Conservation (phyloP, 108 stramenopile genomes). For the Nannochloropsis salina region DNA sequence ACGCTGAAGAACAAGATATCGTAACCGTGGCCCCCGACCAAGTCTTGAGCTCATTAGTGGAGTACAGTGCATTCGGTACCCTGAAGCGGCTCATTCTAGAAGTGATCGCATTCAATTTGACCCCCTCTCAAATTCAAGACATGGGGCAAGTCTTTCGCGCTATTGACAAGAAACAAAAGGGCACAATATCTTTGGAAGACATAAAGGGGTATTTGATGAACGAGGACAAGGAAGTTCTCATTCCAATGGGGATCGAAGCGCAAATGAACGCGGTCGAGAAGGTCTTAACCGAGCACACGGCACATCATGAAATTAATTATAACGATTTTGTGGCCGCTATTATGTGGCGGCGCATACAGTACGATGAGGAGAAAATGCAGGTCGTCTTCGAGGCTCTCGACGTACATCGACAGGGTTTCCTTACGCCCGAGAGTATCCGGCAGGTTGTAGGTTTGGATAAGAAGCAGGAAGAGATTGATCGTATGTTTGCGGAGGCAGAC, state of each 20-base stretch:
- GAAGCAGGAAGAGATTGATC: conserved; percentile 30
- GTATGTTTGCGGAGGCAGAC: conserved; percentile 41
- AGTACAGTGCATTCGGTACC: conserved; percentile 38
- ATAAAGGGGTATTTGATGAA: conserved; percentile 35
- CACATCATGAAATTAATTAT: conserved; percentile 40
- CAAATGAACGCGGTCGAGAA: conserved; percentile 32
- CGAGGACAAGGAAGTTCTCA: too few species aligned
- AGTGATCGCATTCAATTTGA: conserved; percentile 38
- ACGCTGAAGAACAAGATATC: conserved; percentile 22
- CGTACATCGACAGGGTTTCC: conserved; percentile 37
- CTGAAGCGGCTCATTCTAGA: conserved; percentile 39
- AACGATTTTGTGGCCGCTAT: conserved; percentile 47
- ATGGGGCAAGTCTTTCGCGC: conserved; percentile 32
- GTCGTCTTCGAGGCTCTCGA: conserved; percentile 44
- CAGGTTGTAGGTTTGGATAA: conserved; percentile 30
- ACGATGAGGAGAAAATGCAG: conserved; percentile 40
- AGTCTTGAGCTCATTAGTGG: conserved; percentile 21
- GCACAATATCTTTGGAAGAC: conserved; percentile 39
- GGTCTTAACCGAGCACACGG: conserved; percentile 22
- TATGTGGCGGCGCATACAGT: conserved; percentile 44
- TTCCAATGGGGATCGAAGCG: background rate
- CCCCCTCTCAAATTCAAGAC: conserved; percentile 32
- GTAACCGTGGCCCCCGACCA: background rate
- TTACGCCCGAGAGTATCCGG: conserved; percentile 34
- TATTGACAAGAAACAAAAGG: conserved; percentile 37